Evolutionary conservation across 495 filamentous ascomycete genomes (phyloP), one percentile per base, ranked within the genome.

Genomic region (Gamarada debralockiae): DNA sequence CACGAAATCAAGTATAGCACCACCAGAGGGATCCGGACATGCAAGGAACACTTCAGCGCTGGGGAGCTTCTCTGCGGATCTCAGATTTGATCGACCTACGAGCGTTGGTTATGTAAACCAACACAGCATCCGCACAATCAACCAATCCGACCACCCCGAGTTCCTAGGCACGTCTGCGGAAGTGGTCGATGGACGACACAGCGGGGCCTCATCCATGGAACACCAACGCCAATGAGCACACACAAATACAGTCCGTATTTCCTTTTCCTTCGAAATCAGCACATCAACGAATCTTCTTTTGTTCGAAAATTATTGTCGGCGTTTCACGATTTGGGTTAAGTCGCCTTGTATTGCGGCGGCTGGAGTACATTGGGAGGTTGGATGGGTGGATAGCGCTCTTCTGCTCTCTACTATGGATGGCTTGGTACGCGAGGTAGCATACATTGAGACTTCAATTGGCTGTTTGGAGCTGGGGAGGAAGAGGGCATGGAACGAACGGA

Each of bases 61-160:
- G 7, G 50, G 50, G 42, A 41, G 25, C 7, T 23, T 58, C 12
- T 55, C 55, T 6, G 50, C 41, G 12, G 52, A 60, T 39, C 0
- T 53, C 14, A 23, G 58, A 54, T 10, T 40, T 9, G 85, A 87
- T 34, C 76, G 79, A 25, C 81, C 84, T 2, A 78, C 84, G 2
- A 87, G 77, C 59, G 74, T 84, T 59, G 87, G 89, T 0, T 84
- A 82, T 58, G 89, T 92, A n/a, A 73, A 85, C 31, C 84, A 89
- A 24, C 83, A 87, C 51, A 82, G 74, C 54, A 75, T 79, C 27
- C 79, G 68, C 40, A 68, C 64, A 14, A 44, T 63, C 39, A 62
- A 60, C 42, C 53, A 37, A 13, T 27, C 51, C 8, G 54, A 60
- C 15, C 53, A 60, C 23, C 57, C 55, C 8, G 67, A 74, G 40